A percentile compares a stretch with the other conserved stretches of the same genome.
Conservation (phyloP, 495 filamentous ascomycete genomes). For the Xylaria scruposa region DNA sequence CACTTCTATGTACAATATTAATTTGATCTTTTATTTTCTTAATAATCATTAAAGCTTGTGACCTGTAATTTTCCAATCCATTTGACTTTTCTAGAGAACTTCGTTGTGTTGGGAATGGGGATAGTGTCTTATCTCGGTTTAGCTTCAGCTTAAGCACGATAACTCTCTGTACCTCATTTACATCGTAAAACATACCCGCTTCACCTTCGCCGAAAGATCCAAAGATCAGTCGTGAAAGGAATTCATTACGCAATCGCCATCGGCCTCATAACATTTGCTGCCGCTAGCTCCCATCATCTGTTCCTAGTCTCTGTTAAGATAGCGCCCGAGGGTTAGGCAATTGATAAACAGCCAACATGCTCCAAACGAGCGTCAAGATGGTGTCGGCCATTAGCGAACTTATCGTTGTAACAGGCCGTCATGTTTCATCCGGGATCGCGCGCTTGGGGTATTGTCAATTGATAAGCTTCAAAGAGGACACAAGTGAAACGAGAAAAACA, state of each 20-base stretch:
- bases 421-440: neutral
- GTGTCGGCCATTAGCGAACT: neutral
- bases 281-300: no score
- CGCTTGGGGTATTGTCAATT: neutral
- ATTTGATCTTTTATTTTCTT: neutral
- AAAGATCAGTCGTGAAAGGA: neutral
- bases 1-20: neutral
- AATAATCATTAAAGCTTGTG: neutral
- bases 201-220: neutral
- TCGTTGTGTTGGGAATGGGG: neutral
- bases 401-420: neutral
- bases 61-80: neutral
- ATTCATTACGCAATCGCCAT: neutral
- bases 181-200: neutral
- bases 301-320: neutral
- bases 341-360: neutral
- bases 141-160: neutral
- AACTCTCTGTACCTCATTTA: neutral
- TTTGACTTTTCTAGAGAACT: neutral
- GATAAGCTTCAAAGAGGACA: neutral
- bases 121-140: neutral
- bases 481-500: neutral
- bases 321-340: neutral
- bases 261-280: neutral
- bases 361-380: neutral